phyloP scores from a whole-genome alignment of 1,139 yeast species.

The Blastobotrys buckinghamii region DNA sequence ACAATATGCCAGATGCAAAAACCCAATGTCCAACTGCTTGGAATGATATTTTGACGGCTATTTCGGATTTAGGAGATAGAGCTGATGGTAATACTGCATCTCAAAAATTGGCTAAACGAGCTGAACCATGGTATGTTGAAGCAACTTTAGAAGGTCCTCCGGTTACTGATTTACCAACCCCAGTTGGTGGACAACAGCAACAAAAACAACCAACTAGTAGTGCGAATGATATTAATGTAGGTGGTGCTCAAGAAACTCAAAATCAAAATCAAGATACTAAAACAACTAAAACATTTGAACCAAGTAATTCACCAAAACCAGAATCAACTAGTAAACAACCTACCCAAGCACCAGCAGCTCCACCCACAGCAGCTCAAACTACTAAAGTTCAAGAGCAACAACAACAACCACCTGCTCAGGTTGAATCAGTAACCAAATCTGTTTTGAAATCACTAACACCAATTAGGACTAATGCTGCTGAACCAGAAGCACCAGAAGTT shows the following conservation, averaged over 20 bases:
- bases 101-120: neutral
- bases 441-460: neutral
- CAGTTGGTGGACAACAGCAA: neutral
- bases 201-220: neutral
- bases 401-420: neutral
- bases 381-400: neutral
- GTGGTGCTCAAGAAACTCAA: too few relatives aligned
- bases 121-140: constrained; percentile 1
- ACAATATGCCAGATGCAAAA: neutral
- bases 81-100: neutral
- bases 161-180: neutral
- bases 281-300: neutral
- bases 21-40: neutral
- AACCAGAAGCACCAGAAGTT: neutral
- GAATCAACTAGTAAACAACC: too few relatives aligned
- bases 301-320: too few relatives aligned
- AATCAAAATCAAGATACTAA: neutral
- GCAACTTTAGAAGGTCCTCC: constrained; percentile 6
- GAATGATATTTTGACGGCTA: neutral
- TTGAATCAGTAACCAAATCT: neutral
- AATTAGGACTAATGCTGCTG: neutral
- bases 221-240: too few relatives aligned
- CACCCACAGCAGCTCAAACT: neutral
- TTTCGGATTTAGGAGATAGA: neutral
- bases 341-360: too few relatives aligned